Percentiles rank a stretch among this genome's conserved stretches.
Evolutionary conservation across 805 yeast species (phyloP).

Genomic region (Ogataea zsoltii): DNA sequence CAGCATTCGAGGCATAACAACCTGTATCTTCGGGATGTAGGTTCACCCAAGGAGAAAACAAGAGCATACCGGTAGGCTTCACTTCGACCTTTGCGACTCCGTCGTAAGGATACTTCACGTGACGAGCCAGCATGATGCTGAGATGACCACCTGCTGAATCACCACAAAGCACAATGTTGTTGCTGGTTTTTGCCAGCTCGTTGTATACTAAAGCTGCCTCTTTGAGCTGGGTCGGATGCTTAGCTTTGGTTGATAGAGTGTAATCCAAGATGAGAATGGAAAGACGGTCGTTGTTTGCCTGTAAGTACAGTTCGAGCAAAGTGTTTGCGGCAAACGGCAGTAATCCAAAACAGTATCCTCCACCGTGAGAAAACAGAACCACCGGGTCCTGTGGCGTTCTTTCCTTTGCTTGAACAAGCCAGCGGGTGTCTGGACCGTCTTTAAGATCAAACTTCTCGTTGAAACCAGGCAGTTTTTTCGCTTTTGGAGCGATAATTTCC

Average conservation of each 20-base stretch:
- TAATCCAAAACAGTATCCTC: conserved; percentile 6
- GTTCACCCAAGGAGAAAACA: conserved; percentile 11
- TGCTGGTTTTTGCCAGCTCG: background rate
- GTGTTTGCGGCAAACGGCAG: background rate
- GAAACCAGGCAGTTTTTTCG: background rate
- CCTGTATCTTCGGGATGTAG: conserved; percentile 8
- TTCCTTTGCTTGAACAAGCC: conserved; percentile 3
- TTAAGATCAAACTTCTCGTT: conserved; percentile 17
- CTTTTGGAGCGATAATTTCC: background rate
- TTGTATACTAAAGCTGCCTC: conserved; percentile 1
- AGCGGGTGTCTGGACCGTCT: conserved; percentile 23
- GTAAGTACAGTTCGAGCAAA: background rate
- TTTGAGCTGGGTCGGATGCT: conserved; percentile 1
- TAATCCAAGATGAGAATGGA: conserved; percentile 5
- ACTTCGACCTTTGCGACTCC: background rate
- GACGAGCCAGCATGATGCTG: conserved; percentile 1
- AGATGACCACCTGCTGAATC: conserved; percentile 10
- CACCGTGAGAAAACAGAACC: conserved; percentile 2
- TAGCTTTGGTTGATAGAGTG: background rate
- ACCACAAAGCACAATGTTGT: conserved; percentile 1
- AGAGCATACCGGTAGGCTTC: no score
- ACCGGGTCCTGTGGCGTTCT: conserved; percentile 3
- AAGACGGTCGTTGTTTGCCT: conserved; percentile 1
- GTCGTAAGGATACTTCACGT: conserved; percentile 1
- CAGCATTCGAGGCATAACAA: conserved; percentile 2